phyloP scores from a whole-genome alignment of 2,329 filamentous ascomycete species.

The Fusarium sp. region DNA sequence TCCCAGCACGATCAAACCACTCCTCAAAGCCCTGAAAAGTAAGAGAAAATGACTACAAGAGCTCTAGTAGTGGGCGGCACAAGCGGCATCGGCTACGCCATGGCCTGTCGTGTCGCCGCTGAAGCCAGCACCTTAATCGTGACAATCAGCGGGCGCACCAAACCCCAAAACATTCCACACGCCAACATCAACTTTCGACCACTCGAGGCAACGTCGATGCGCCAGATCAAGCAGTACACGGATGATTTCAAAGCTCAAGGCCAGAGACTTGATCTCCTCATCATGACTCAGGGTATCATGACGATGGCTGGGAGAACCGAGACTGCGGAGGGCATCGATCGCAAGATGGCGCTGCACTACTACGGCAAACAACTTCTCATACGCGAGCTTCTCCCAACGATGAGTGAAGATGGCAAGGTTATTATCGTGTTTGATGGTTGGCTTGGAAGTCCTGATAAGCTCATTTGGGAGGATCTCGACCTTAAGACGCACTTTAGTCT shows the following conservation, averaged over 20 bases:
- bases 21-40: background rate
- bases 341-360: slow-evolving; percentile 60
- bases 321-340: slow-evolving; percentile 58
- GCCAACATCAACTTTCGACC: slow-evolving; percentile 49
- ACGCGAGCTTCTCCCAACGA: slow-evolving; percentile 51
- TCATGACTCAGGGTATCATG: slow-evolving; percentile 54
- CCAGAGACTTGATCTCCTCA: slow-evolving; percentile 51
- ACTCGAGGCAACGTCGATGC: slow-evolving; percentile 51
- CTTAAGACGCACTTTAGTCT: slow-evolving; percentile 51
- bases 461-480: slow-evolving; percentile 56
- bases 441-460: slow-evolving; percentile 47
- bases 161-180: slow-evolving; percentile 46
- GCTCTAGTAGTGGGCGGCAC: slow-evolving; percentile 53
- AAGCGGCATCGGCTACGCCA: slow-evolving; percentile 51
- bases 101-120: slow-evolving; percentile 50
- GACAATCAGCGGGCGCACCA: slow-evolving; percentile 50
- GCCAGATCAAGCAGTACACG: slow-evolving; percentile 49
- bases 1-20: background rate
- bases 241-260: slow-evolving; percentile 42
- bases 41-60: slow-evolving; percentile 32
- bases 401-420: slow-evolving; percentile 53
- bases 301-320: slow-evolving; percentile 52
- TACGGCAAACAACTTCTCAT: slow-evolving; percentile 59
- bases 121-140: slow-evolving; percentile 41
- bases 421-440: slow-evolving; percentile 52